Evolutionary conservation across 169 alveolate genomes (phyloP).

Genomic region (Plasmodium vivax): DNA sequence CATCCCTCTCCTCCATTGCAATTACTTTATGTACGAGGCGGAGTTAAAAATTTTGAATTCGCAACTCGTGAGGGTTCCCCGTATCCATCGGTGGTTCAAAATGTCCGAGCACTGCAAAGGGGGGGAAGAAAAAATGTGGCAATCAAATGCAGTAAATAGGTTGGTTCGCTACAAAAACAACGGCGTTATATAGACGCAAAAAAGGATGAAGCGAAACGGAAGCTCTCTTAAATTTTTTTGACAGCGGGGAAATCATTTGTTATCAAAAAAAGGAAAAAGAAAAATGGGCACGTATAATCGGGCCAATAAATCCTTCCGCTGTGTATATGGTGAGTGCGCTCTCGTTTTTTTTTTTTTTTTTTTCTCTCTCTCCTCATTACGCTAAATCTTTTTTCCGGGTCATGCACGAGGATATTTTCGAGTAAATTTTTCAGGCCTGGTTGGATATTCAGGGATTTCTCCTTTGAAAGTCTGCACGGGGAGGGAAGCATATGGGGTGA

Average conservation of each 20-base stretch:
- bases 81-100: conserved; percentile 67
- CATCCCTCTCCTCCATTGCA: neutral
- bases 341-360: neutral
- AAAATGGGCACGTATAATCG: neutral
- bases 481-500: neutral
- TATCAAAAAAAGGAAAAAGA: neutral
- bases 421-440: conserved; percentile 67
- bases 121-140: neutral
- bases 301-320: neutral
- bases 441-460: conserved; percentile 46
- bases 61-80: conserved; percentile 70
- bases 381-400: conserved; percentile 72
- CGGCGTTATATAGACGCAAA: neutral
- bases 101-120: conserved; percentile 59
- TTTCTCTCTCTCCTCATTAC: conserved; percentile 3
- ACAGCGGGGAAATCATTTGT: neutral
- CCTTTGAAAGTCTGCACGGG: conserved; percentile 48
- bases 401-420: conserved; percentile 65
- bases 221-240: neutral
- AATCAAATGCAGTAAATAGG: neutral
- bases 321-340: neutral
- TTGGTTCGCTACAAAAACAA: neutral
- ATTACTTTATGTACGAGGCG: conserved; percentile 63
- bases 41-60: conserved; percentile 73
- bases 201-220: neutral